Evolutionary conservation across 1,284 basidiomycete species (phyloP).

Genomic region (Polyporus tsugae): DNA sequence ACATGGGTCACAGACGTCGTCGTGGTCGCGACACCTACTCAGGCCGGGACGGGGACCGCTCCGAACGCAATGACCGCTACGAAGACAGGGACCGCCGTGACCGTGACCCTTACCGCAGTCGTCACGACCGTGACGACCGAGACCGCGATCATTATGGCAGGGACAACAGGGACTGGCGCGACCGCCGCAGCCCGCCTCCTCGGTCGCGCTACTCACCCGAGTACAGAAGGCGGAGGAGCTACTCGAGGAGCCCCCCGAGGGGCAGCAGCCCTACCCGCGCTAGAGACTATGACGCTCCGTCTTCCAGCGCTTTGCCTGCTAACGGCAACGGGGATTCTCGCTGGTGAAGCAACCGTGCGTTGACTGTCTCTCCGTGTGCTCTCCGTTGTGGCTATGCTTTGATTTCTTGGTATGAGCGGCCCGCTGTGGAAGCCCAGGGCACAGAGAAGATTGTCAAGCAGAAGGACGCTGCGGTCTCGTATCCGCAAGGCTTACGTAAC

Average conservation of each 20-base stretch:
- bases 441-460: constrained; percentile 41
- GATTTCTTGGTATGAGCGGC: constrained; percentile 31
- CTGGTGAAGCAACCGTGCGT: constrained; percentile 39
- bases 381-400: constrained; percentile 29
- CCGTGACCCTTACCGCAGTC: constrained; percentile 48
- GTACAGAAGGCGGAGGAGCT: constrained; percentile 75
- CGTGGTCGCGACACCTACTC: constrained; percentile 65
- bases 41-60: constrained; percentile 42
- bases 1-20: constrained; percentile 92
- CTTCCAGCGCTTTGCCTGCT: constrained; percentile 37
- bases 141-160: constrained; percentile 61
- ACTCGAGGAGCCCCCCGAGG: constrained; percentile 80
- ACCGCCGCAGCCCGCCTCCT: constrained; percentile 74
- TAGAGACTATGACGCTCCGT: constrained; percentile 52
- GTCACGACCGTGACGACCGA: constrained; percentile 54
- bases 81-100: constrained; percentile 63
- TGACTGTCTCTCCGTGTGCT: constrained; percentile 31
- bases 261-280: constrained; percentile 70
- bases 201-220: constrained; percentile 76
- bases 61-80: constrained; percentile 42
- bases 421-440: constrained; percentile 37
- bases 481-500: constrained; percentile 41
- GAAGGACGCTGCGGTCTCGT: constrained; percentile 40
- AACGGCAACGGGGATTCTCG: constrained; percentile 40
- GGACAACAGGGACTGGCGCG: constrained; percentile 56